phyloP scores from a whole-genome alignment of 2,329 filamentous ascomycete genomes.

The Didymella arachidicola region DNA sequence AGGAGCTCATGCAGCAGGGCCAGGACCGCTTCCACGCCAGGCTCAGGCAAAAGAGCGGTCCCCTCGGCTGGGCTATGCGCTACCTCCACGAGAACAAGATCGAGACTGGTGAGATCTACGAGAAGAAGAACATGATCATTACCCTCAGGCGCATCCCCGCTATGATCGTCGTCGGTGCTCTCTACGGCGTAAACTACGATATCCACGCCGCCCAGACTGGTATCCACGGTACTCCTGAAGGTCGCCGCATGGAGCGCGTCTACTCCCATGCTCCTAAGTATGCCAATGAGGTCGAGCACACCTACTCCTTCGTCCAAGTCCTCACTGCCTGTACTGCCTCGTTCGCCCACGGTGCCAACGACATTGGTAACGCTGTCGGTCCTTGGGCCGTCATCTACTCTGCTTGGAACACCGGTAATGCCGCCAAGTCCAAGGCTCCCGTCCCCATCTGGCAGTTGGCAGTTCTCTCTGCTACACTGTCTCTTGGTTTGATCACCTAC shows the following conservation, averaged over 20 bases:
- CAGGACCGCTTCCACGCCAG: slow-evolving; percentile 67
- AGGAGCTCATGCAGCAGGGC: slow-evolving; percentile 66
- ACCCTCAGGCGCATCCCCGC: slow-evolving; percentile 73
- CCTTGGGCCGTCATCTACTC: slow-evolving; percentile 50
- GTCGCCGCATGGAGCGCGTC: slow-evolving; percentile 72
- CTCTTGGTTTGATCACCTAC: slow-evolving; percentile 72
- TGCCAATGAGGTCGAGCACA: slow-evolving; percentile 50
- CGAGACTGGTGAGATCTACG: slow-evolving; percentile 76
- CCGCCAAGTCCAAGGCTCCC: slow-evolving; percentile 67
- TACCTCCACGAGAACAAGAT: slow-evolving; percentile 76
- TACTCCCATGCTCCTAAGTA: slow-evolving; percentile 60
- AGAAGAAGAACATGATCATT: slow-evolving; percentile 72
- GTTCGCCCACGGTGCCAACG: slow-evolving; percentile 74
- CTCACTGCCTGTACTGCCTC: slow-evolving; percentile 54
- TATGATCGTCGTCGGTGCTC: slow-evolving; percentile 65
- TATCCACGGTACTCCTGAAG: slow-evolving; percentile 75
- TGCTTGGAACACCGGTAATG: slow-evolving; percentile 64
- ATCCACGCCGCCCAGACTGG: slow-evolving; percentile 80
- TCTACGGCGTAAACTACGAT: slow-evolving; percentile 83
- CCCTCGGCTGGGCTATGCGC: slow-evolving; percentile 85
- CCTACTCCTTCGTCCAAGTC: slow-evolving; percentile 61
- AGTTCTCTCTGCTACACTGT: slow-evolving; percentile 70
- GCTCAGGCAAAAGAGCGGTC: slow-evolving; percentile 68
- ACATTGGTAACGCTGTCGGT: slow-evolving; percentile 55
- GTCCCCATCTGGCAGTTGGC: slow-evolving; percentile 81